Evolutionary conservation across 495 filamentous ascomycete species (phyloP).

Genomic region (Pseudotulostoma volvatum): DNA sequence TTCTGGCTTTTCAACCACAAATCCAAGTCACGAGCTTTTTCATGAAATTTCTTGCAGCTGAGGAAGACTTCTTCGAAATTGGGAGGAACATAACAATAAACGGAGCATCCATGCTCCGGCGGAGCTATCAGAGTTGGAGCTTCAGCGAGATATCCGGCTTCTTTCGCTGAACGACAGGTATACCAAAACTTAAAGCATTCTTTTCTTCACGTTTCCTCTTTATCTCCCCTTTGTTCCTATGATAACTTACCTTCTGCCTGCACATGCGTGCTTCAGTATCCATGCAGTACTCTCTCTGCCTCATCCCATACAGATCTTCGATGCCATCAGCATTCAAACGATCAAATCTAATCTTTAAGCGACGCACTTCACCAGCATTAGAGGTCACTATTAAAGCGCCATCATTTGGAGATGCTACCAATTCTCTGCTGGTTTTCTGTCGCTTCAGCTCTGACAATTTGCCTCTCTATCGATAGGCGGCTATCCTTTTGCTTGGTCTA

Average conservation of each 20-base stretch:
- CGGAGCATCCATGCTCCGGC: background rate
- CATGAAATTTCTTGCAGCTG: background rate
- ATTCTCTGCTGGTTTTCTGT: background rate
- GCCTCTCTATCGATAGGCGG: background rate
- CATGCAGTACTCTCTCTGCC: background rate
- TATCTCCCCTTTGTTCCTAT: background rate
- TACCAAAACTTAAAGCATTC: background rate
- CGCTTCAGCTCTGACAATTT: background rate
- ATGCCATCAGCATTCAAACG: no score
- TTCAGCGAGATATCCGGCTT: background rate
- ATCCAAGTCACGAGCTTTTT: background rate
- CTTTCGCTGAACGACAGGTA: background rate
- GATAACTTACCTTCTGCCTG: background rate
- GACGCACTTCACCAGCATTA: background rate
- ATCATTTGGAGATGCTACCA: background rate
- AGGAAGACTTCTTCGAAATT: background rate
- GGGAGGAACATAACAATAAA: background rate
- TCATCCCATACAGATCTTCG: background rate
- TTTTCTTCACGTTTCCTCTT: background rate
- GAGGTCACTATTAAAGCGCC: background rate
- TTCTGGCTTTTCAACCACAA: background rate
- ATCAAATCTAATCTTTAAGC: background rate
- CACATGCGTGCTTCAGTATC: background rate
- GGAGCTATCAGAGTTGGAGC: background rate
- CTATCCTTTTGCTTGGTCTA: background rate